Base-by-base conservation (phyloP, 1,139 yeast genomes). In the Candida gigantensis region DNA sequence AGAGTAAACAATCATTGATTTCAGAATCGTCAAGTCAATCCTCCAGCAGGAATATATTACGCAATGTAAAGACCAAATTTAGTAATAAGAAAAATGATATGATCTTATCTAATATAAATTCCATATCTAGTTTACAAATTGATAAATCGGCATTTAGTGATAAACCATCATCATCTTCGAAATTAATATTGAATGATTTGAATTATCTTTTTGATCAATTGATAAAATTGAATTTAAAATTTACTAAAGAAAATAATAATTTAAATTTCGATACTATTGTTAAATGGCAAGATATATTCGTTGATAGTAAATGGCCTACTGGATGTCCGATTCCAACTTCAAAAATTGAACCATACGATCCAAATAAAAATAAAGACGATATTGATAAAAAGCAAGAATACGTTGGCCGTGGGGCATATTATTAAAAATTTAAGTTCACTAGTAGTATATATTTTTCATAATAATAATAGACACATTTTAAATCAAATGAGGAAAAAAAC, bases 241-340 rank as follows among this genome's bases (percentile, higher is more conserved):
- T 57, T 32, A 55, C 65, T n/a, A 70, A 68, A 45, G 76, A 71
- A 38, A 72, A 72, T 41, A 61, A 68, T 34, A 67, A 64, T 40
- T 52, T 72, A 30, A 57, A 52, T 20, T 72, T 71, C 43, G 73
- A 72, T 33, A 46, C 50, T 8, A 62, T 71, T 5, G 56, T 59
- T 1, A 58, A 58, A 36, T 69, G 72, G 66, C 58, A 55, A 32
- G 72, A 64, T 31, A 58, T 67, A 2, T 54, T 55, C 18, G 53
- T 55, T 24, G 76, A 70, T 40, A 57, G 68, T 6, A 68, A 66
- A 44, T 72, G 77, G 77, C 77, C 77, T 0, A 45, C 67, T 32
- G 76, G 76, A 0, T 52, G 60, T 6, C 57, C 58, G 33, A 65
- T 71, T 6, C 77, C 77, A 1, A 53, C 61, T 6, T 41, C 50